phyloP scores from a whole-genome alignment of 768 basidiomycete species.

The Rhodosporidiobolus odoratus region DNA sequence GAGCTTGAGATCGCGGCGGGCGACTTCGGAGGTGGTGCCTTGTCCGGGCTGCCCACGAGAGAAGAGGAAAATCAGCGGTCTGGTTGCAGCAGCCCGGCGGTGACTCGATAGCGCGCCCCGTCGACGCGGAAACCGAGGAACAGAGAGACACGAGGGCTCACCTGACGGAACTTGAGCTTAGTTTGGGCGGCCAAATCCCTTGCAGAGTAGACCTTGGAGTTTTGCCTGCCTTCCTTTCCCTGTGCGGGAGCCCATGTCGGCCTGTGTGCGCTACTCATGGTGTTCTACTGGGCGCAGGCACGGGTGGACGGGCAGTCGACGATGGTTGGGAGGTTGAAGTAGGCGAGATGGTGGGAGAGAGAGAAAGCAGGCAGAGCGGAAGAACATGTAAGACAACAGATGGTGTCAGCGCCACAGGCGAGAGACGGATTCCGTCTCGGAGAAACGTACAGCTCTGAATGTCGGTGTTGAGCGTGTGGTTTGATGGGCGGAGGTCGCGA shows the following conservation, averaged over 20 bases:
- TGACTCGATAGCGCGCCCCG: background rate
- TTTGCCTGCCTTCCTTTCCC: conserved; percentile 83
- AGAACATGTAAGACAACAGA: no score
- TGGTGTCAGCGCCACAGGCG: no score
- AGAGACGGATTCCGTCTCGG: no score
- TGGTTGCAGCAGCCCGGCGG: background rate
- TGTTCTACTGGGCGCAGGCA: background rate
- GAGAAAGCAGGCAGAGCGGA: background rate
- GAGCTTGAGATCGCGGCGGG: conserved; percentile 69
- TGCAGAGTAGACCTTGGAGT: conserved; percentile 85
- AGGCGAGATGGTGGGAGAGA: background rate
- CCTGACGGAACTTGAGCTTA: conserved; percentile 92
- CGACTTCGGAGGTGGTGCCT: conserved; percentile 69
- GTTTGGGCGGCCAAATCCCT: conserved; percentile 92
- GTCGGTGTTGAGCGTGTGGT: no score
- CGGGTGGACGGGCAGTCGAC: background rate
- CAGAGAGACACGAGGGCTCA: background rate
- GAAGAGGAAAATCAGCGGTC: conserved; percentile 42
- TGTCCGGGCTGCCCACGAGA: conserved; percentile 70
- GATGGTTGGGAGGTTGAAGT: no score
- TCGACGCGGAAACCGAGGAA: no score
- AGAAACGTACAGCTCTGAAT: no score
- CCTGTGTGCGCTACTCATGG: conserved; percentile 54
- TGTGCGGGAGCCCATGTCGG: conserved; percentile 98
- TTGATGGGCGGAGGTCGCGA: no score